phyloP scores from a whole-genome alignment of 331 rosid genomes.

The Arachis monticola region DNA sequence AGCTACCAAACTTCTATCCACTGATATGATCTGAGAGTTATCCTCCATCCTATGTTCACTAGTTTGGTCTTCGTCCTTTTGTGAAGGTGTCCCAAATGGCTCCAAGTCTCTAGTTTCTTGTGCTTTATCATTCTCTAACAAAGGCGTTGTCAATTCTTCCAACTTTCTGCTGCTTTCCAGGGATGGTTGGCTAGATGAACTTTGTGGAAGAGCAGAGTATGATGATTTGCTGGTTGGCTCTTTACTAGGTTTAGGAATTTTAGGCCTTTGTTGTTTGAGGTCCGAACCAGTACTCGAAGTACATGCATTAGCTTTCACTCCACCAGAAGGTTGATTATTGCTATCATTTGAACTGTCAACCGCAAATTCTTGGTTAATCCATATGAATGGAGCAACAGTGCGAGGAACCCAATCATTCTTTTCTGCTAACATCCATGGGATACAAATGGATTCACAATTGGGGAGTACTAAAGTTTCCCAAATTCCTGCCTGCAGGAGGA shows the following conservation, averaged over 20 bases:
- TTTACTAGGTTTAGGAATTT: slow-evolving; percentile 37
- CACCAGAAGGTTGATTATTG: slow-evolving; percentile 46
- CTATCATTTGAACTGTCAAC: slow-evolving; percentile 44
- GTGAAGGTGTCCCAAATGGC: slow-evolving; percentile 42
- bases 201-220: slow-evolving; percentile 39
- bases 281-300: slow-evolving; percentile 47
- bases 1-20: slow-evolving; percentile 31
- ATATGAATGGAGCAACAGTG: slow-evolving; percentile 77
- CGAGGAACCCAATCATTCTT: slow-evolving; percentile 84
- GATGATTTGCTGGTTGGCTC: slow-evolving; percentile 46
- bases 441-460: slow-evolving; percentile 65
- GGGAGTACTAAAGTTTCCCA: slow-evolving; percentile 82
- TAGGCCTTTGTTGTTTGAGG: slow-evolving; percentile 37
- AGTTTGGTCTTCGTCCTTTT: slow-evolving; percentile 50
- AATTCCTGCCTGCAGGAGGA: slow-evolving; percentile 67
- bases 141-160: slow-evolving; percentile 54
- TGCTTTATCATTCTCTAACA: slow-evolving; percentile 52
- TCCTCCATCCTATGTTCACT: slow-evolving; percentile 43
- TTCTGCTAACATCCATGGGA: slow-evolving; percentile 94
- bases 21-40: slow-evolving; percentile 37
- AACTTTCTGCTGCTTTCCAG: slow-evolving; percentile 37
- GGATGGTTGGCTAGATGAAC: slow-evolving; percentile 35
- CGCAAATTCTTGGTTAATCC: slow-evolving; percentile 63
- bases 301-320: slow-evolving; percentile 47
- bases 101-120: slow-evolving; percentile 35